A percentile compares a stretch with the other conserved stretches of the same genome.
phyloP scores from a whole-genome alignment of 2,329 filamentous ascomycete genomes.

The Fusarium piperis region DNA sequence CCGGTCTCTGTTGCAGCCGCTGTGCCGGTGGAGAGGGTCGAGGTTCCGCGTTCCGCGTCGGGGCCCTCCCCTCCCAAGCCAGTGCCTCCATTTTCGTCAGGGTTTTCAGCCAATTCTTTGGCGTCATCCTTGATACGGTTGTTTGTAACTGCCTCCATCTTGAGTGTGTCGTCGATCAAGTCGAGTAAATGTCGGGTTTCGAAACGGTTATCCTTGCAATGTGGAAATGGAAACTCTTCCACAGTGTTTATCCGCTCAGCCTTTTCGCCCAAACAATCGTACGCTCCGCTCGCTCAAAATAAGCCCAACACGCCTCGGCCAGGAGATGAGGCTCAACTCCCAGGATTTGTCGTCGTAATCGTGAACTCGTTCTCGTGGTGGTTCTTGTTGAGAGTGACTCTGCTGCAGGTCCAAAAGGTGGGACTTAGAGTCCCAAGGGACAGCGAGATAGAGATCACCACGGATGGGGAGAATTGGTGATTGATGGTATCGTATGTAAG shows the following conservation, averaged over 20 bases:
- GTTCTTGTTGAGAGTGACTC: not conserved
- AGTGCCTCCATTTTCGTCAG: not conserved
- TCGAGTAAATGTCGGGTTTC: not conserved
- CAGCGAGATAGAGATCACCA: conserved; percentile 1
- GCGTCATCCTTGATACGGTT: not conserved
- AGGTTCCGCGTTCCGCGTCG: not conserved
- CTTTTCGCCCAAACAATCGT: not conserved
- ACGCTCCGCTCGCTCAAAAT: not conserved
- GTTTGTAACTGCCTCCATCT: conserved; percentile 24
- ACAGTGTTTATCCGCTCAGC: not conserved
- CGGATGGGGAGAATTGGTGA: not conserved
- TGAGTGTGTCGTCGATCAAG: not conserved
- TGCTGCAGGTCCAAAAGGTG: not conserved
- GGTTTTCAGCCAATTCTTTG: conserved; percentile 1
- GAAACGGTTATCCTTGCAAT: not conserved
- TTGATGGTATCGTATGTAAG: conserved; percentile 6
- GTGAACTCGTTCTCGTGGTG: conserved; percentile 2
- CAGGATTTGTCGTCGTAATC: not conserved
- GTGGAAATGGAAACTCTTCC: not conserved
- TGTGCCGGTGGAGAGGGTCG: not conserved
- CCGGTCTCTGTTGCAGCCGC: not conserved
- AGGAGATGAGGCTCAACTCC: not conserved
- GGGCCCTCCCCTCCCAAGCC: not conserved
- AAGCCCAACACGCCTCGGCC: not conserved
- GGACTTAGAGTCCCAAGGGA: conserved; percentile 21